Evolutionary conservation across 2,329 filamentous ascomycete genomes (phyloP).

Genomic region (Colletotrichum salicis): DNA sequence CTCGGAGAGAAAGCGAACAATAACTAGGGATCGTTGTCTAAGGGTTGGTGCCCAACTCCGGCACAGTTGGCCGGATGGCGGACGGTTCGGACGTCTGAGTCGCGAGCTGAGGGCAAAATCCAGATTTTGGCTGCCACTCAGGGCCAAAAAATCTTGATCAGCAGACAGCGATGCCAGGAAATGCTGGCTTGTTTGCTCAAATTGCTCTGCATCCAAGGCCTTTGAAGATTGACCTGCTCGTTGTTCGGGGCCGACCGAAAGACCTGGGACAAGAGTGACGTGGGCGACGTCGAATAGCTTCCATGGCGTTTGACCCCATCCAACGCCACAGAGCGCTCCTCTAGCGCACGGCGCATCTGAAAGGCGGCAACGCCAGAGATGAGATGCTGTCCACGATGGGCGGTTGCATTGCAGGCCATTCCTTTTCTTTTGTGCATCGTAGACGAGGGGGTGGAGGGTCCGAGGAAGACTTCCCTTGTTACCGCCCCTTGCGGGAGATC

Average conservation of each 20-base stretch:
- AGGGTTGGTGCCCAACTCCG: constrained; percentile 32
- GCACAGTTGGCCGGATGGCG: constrained; percentile 21
- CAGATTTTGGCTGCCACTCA: background rate
- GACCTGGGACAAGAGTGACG: constrained; percentile 19
- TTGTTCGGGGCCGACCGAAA: background rate
- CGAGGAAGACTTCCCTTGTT: constrained; percentile 9
- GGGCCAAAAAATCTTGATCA: constrained; percentile 3
- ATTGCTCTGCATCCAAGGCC: background rate
- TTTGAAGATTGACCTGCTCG: background rate
- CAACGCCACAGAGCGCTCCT: constrained; percentile 9
- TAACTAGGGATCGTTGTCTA: constrained; percentile 22
- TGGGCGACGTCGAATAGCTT: constrained; percentile 21
- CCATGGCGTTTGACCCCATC: constrained; percentile 6
- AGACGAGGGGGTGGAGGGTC: constrained; percentile 7
- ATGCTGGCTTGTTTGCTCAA: constrained; percentile 10
- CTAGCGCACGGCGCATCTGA: background rate
- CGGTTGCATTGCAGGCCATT: constrained; percentile 24
- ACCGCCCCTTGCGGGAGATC: constrained; percentile 25
- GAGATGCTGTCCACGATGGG: constrained; percentile 17
- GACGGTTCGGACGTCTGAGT: constrained; percentile 32
- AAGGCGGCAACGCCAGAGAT: background rate
- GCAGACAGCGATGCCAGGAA: constrained; percentile 8
- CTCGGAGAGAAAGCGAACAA: background rate
- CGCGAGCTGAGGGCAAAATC: constrained; percentile 16
- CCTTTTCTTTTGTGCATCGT: constrained; percentile 14